A percentile compares a stretch with the other conserved stretches of the same genome.
These are phyloP conservation scores for Cryptosporidium muris DNA, from an alignment of 169 alveolate species.

Conservation along the genomic window DNA sequence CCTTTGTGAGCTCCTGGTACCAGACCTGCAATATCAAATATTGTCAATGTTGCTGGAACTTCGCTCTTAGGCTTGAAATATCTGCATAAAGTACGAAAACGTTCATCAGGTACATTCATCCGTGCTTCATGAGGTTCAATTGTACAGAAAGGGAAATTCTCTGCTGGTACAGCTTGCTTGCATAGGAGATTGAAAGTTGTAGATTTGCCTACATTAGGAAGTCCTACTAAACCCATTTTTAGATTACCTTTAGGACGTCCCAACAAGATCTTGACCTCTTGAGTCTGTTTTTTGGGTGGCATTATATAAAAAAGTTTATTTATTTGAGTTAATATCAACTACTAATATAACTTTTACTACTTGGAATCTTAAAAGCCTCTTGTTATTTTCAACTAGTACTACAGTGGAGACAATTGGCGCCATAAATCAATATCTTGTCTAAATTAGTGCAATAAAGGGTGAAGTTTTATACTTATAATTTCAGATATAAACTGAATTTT, in stretches of 20 bases:
- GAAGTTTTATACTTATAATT: background rate
- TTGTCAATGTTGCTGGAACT: conserved; percentile 94
- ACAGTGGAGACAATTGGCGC: no score
- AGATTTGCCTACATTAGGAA: conserved; percentile 98
- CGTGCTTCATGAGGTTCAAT: conserved; percentile 98
- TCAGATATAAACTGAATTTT: background rate
- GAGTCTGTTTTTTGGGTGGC: conserved; percentile 85
- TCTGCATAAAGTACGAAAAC: conserved; percentile 92
- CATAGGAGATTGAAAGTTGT: conserved; percentile 96
- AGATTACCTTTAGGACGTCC: conserved; percentile 87
- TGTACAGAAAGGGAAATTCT: conserved; percentile 97
- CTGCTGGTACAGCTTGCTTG: conserved; percentile 95
- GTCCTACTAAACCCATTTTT: conserved; percentile 98
- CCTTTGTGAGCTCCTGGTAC: conserved; percentile 98
- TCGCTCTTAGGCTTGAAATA: conserved; percentile 94
- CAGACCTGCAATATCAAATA: conserved; percentile 98
- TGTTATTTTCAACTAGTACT: no score
- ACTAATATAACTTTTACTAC: no score
- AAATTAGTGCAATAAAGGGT: no score
- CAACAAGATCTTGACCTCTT: conserved; percentile 70
- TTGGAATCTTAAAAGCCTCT: no score
- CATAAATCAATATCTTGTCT: no score
- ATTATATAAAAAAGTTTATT: conserved; percentile 16
- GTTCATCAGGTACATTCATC: conserved; percentile 91
- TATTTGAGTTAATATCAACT: no score